Base-by-base conservation (phyloP, 179 eudicot genomes). In the Silene noctiflora region DNA sequence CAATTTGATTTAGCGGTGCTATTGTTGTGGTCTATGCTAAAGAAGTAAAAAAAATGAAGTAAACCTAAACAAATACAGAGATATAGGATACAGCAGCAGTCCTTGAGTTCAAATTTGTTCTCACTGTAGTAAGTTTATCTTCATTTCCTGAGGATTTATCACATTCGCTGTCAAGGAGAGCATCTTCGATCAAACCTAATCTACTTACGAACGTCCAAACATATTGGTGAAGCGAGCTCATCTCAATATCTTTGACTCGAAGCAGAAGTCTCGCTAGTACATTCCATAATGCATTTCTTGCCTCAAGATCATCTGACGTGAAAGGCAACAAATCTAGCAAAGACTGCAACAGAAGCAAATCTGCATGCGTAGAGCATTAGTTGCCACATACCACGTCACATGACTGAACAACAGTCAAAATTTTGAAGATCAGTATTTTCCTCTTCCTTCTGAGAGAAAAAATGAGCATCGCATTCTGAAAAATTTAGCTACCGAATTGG, bases 261-360 rank as follows among this genome's bases (percentile, higher is more conserved):
- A 58, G 67, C 82, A 93, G 74, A 73, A 93, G 75, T 78, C 94
- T 84, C 19, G 90, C 83, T 71, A 90, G 76, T 55, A 87, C 76
- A 79, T 90, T 93, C 99, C 99, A 95, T 81, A 93, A 82, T 76
- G 98, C 99, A 82, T 83, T 86, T 81, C 88, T 82, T 46, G 97
- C 97, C 84, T 90, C 98, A 10, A 74, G 67, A 76, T 95, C 99
- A 75, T 89, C 91, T 44, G 98, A 95, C 72, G 93, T 88, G 78
- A 87, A 84, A 62, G 96, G 90, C 66, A 91, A 82, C 65, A 95
- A 81, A 64, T 89, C 97, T n/a, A 93, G 83, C 65, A 95, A 86
- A 75, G 92, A 89, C 91, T 88, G 90, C 81, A 93, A 76, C 83
- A 95, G 88, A 48, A 82, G 72, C 42, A 81, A 44, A 84, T 95